These are phyloP conservation scores for Leccinum fallax DNA, from an alignment of 1,284 basidiomycete species.

Conservation along the genomic window DNA sequence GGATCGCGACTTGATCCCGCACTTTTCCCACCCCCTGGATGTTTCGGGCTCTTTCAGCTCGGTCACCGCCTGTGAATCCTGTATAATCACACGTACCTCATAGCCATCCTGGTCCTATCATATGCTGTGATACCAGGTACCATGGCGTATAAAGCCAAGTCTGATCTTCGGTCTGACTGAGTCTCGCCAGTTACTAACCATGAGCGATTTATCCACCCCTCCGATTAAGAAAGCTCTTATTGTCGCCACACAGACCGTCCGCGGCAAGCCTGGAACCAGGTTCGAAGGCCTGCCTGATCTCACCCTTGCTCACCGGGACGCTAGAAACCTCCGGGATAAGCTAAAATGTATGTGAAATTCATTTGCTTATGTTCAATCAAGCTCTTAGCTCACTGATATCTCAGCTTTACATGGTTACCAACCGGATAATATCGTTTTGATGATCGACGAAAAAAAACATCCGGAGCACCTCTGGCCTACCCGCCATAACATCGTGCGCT, in stretches of 20 bases:
- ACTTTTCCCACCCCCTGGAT: neutral
- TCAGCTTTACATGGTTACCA: conserved; percentile 29
- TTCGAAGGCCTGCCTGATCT: conserved; percentile 14
- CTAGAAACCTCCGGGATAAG: conserved; percentile 8
- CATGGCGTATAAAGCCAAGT: neutral
- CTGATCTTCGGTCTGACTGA: neutral
- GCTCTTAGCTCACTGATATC: conserved; percentile 2
- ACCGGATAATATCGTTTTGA: conserved; percentile 30
- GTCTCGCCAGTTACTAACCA: neutral
- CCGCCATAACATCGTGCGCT: conserved; percentile 32
- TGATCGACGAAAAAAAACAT: conserved; percentile 31
- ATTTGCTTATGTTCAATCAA: neutral
- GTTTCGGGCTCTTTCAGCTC: neutral
- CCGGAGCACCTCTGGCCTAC: conserved; percentile 29
- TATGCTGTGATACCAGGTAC: neutral
- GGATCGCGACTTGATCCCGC: neutral
- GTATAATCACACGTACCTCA: neutral
- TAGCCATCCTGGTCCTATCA: neutral
- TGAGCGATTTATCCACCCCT: neutral
- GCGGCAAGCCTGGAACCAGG: neutral
- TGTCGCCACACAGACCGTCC: conserved; percentile 20
- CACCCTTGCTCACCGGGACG: conserved; percentile 26
- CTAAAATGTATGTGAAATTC: conserved; percentile 17
- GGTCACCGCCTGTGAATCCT: neutral
- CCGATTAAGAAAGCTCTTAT: conserved; percentile 27